A percentile compares a stretch with the other conserved stretches of the same genome.
phyloP scores from a whole-genome alignment of 345 rosid species.

The Physaria fendleri region DNA sequence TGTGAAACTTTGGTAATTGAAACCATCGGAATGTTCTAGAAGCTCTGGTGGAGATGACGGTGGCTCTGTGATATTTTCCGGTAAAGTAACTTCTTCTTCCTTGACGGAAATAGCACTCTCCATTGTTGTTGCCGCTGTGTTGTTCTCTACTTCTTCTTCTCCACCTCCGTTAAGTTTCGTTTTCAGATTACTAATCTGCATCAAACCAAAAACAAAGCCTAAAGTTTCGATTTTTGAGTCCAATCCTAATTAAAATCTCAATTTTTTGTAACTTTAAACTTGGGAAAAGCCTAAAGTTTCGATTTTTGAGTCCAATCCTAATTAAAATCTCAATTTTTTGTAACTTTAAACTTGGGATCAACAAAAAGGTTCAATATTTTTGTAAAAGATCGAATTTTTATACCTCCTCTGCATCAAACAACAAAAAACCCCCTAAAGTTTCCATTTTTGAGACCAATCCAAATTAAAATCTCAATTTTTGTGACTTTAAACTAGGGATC shows the following conservation, averaged over 20 bases:
- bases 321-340: background rate
- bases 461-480: background rate
- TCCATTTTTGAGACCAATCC: no score
- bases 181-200: slow-evolving; percentile 74
- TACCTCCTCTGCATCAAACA: no score
- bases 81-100: slow-evolving; percentile 47
- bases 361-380: background rate
- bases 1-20: slow-evolving; percentile 44
- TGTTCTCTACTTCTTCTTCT: slow-evolving; percentile 19
- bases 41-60: slow-evolving; percentile 28
- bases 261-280: background rate
- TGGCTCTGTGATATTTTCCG: slow-evolving; percentile 29
- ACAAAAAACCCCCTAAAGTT: no score
- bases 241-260: background rate
- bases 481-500: no score
- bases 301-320: no score
- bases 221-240: background rate
- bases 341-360: background rate
- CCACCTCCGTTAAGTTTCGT: slow-evolving; percentile 42
- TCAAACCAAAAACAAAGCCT: background rate
- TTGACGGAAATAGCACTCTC: slow-evolving; percentile 63
- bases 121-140: slow-evolving; percentile 28
- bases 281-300: background rate
- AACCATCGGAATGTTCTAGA: slow-evolving; percentile 27
- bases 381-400: no score